Conservation (phyloP, 1,139 yeast species). For the Scheffersomyces illinoinensis region DNA sequence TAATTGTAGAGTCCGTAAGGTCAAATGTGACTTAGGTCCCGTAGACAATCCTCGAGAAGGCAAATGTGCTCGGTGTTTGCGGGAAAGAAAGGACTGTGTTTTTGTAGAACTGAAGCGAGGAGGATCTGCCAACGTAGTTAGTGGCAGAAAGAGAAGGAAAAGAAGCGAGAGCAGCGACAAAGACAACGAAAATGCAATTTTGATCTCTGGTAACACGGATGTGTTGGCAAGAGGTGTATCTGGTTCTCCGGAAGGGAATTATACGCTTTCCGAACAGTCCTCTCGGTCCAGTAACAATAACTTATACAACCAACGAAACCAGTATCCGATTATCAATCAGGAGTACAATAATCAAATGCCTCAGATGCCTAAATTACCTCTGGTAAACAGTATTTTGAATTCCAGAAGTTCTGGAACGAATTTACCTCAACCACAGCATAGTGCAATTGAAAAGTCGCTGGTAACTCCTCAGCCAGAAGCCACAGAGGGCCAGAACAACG, state of each 20-base stretch:
- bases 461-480: conserved; percentile 1
- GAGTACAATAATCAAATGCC: neutral
- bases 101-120: conserved; percentile 69
- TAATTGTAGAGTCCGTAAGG: conserved; percentile 79
- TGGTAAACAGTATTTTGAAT: conserved; percentile 9
- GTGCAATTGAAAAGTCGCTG: neutral
- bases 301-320: neutral
- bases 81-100: conserved; percentile 80
- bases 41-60: conserved; percentile 73
- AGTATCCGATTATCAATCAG: neutral
- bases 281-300: neutral
- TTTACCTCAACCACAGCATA: conserved; percentile 1
- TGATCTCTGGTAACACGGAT: neutral
- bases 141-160: conserved; percentile 32
- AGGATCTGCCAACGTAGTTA: conserved; percentile 47
- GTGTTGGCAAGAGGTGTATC: neutral
- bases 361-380: conserved; percentile 4
- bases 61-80: conserved; percentile 80
- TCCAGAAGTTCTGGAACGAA: neutral
- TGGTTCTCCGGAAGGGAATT: neutral
- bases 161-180: neutral
- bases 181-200: neutral
- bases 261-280: neutral
- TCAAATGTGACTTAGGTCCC: conserved; percentile 81
- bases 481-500: conserved; percentile 2